phyloP scores from a whole-genome alignment of 148 eudicot genomes.

The Rhododendron mucronatum region DNA sequence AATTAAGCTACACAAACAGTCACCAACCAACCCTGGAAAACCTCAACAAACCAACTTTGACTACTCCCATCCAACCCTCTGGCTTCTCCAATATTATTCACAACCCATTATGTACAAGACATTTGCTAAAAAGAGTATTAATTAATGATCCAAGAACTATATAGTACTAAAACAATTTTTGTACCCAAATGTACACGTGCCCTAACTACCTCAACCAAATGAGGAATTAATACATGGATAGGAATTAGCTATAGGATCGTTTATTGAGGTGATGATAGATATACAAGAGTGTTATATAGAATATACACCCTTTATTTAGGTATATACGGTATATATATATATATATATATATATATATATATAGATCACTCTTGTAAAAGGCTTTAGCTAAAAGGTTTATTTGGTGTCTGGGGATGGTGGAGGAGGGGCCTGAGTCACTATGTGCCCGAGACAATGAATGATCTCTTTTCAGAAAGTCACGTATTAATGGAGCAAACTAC shows the following conservation, averaged over 20 bases:
- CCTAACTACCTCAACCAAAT: background rate
- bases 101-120: background rate
- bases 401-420: background rate
- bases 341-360: too few species aligned
- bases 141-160: background rate
- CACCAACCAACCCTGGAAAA: slow-evolving; percentile 33
- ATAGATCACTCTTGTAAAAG: too few species aligned
- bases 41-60: slow-evolving; percentile 56
- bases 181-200: background rate
- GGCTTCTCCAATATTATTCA: slow-evolving; percentile 1
- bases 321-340: too few species aligned
- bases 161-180: background rate
- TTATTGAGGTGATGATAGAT: too few species aligned
- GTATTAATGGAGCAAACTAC: background rate
- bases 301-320: background rate
- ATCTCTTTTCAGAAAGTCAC: background rate
- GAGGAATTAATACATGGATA: background rate
- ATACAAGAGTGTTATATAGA: too few species aligned
- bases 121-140: background rate
- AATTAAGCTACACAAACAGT: slow-evolving; percentile 17
- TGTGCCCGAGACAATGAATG: background rate
- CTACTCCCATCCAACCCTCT: slow-evolving; percentile 34
- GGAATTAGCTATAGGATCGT: too few species aligned
- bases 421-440: too few species aligned
- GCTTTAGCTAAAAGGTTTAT: background rate